These are phyloP conservation scores for Aspergillus quadricinctus DNA, from an alignment of 2,329 filamentous ascomycete species.

Conservation along the genomic window DNA sequence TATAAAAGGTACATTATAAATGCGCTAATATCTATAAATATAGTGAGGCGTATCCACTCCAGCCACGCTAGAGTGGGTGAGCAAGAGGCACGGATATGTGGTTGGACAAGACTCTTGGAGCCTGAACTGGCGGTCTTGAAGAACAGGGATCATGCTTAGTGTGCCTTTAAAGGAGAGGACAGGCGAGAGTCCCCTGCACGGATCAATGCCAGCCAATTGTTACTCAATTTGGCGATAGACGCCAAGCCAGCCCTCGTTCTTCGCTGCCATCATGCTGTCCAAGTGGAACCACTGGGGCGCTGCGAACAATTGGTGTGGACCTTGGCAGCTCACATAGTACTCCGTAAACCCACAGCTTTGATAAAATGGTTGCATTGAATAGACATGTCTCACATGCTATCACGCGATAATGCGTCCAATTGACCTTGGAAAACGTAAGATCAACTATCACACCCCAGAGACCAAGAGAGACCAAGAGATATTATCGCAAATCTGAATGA, in stretches of 20 bases:
- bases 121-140: neutral
- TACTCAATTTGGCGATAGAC: neutral
- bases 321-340: slow-evolving; percentile 1
- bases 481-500: slow-evolving; percentile 1
- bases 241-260: neutral
- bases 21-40: too few species aligned
- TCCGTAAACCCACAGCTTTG: slow-evolving; percentile 5
- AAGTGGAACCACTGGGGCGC: neutral
- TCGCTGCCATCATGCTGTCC: neutral
- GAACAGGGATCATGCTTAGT: neutral
- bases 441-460: neutral
- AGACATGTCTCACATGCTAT: slow-evolving; percentile 15
- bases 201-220: slow-evolving; percentile 5
- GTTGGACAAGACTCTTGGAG: neutral
- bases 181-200: neutral
- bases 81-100: too few species aligned
- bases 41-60: too few species aligned
- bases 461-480: neutral
- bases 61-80: too few species aligned
- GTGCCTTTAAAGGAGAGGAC: slow-evolving; percentile 1
- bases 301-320: neutral
- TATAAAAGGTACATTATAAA: too few species aligned
- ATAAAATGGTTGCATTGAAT: slow-evolving; percentile 15
- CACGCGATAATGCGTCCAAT: slow-evolving; percentile 4
- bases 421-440: neutral